Evolutionary conservation across 78 protist species (phyloP).

Genomic region (Planoprotostelium fungivorum): DNA sequence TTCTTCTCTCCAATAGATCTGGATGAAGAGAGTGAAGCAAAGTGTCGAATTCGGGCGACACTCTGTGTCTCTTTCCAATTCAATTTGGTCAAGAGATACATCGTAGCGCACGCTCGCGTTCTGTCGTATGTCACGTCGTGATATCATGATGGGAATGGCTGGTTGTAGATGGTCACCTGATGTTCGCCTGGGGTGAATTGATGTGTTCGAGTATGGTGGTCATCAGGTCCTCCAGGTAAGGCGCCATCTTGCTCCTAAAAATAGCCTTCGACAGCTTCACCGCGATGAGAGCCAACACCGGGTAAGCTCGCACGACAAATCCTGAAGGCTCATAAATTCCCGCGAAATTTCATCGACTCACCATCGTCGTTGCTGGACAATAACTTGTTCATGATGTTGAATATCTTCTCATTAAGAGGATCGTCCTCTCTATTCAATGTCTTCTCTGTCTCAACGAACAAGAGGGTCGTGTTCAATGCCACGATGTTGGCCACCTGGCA

Average conservation of each 20-base stretch:
- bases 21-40: not conserved
- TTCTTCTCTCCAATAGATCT: not conserved
- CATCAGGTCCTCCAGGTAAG: not conserved
- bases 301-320: not conserved
- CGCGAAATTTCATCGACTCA: not conserved
- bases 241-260: not conserved
- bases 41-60: not conserved
- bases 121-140: too few relatives aligned
- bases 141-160: not conserved
- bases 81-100: too few relatives aligned
- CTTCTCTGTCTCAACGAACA: not conserved
- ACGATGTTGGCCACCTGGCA: not conserved
- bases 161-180: not conserved
- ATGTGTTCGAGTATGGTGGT: not conserved
- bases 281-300: not conserved
- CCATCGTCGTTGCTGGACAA: not conserved
- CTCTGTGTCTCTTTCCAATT: not conserved
- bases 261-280: not conserved
- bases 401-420: not conserved
- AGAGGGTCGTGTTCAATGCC: not conserved
- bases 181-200: not conserved
- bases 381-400: not conserved
- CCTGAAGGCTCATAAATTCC: not conserved
- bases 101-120: not conserved
- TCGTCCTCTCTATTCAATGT: not conserved